Conservation (phyloP, 73 alveolate genomes). For the Paramecium caudatum region DNA sequence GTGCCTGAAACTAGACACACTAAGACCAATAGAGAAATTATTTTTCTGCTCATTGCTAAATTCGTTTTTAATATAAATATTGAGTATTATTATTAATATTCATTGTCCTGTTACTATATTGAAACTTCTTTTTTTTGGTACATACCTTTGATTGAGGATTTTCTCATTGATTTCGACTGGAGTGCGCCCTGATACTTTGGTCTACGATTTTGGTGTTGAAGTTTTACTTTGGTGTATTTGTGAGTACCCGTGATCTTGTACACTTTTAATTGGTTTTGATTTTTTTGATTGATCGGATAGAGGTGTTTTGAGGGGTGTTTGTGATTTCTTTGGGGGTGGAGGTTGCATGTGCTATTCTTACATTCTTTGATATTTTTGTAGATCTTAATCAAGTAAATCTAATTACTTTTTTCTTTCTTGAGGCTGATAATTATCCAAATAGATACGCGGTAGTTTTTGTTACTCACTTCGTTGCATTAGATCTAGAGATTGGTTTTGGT, state of each 20-base stretch:
- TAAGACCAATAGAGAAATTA: background rate
- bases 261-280: too few relatives aligned
- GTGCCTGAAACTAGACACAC: background rate
- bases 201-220: too few relatives aligned
- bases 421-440: slow-evolving; percentile 19
- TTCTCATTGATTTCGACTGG: too few relatives aligned
- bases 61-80: slow-evolving; percentile 10
- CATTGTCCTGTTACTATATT: slow-evolving; percentile 48
- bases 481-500: too few relatives aligned
- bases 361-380: background rate
- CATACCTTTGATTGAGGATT: slow-evolving; percentile 13
- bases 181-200: too few relatives aligned
- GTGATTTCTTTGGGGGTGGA: too few relatives aligned
- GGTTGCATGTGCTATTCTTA: too few relatives aligned
- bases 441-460: slow-evolving; percentile 8
- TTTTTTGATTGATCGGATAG: too few relatives aligned
- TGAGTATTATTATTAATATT: too few relatives aligned
- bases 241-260: too few relatives aligned
- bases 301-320: too few relatives aligned
- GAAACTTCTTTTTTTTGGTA: slow-evolving; percentile 23
- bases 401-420: slow-evolving; percentile 22
- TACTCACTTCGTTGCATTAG: background rate
- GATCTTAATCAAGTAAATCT: slow-evolving; percentile 21
- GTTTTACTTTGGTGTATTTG: too few relatives aligned
- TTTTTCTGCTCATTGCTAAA: background rate